Conservation (phyloP, 179 eudicot genomes). For the Sideroxylon spinosum region DNA sequence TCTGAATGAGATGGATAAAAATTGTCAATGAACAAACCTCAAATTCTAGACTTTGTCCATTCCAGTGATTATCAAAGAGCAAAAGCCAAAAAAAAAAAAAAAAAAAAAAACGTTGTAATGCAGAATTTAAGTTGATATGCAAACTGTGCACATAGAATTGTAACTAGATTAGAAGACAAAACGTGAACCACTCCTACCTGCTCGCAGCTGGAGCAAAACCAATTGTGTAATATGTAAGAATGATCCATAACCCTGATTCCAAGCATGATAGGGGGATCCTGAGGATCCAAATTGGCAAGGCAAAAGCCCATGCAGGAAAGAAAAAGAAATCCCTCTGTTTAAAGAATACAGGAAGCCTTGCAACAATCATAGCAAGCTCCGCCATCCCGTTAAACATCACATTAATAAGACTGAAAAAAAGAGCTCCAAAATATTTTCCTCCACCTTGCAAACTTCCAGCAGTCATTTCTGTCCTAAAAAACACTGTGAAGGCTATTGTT, state of each 20-base stretch:
- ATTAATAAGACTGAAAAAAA: constrained; percentile 58
- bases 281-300: constrained; percentile 65
- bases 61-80: background rate
- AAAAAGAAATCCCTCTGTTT: constrained; percentile 60
- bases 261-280: constrained; percentile 53
- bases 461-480: constrained; percentile 56
- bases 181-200: constrained; percentile 25
- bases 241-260: constrained; percentile 57
- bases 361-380: constrained; percentile 53
- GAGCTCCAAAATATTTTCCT: constrained; percentile 55
- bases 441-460: constrained; percentile 42
- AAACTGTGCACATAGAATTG: background rate
- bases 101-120: background rate
- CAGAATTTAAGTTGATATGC: background rate
- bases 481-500: constrained; percentile 44
- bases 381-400: constrained; percentile 68
- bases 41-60: background rate
- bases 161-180: background rate
- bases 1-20: constrained; percentile 25
- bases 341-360: constrained; percentile 59
- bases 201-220: constrained; percentile 62
- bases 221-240: constrained; percentile 64
- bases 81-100: background rate
- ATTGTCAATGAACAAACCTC: background rate
- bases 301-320: constrained; percentile 76